phyloP scores from a whole-genome alignment of 1,284 basidiomycete genomes.

The Psilocybe mexicana region DNA sequence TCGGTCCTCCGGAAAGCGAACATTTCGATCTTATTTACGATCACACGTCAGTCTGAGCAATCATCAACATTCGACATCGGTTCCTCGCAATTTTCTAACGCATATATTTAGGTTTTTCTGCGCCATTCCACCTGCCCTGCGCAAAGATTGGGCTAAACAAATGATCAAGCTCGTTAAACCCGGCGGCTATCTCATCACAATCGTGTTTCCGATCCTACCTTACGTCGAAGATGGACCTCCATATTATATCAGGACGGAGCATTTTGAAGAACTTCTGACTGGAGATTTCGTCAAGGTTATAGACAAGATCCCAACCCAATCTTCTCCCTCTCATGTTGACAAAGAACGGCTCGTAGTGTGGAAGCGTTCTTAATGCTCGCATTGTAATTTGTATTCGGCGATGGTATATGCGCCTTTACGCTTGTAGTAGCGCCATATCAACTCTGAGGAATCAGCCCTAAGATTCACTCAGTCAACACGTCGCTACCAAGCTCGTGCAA shows the following conservation, averaged over 20 bases:
- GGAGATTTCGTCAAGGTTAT: constrained; percentile 43
- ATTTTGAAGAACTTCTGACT: constrained; percentile 61
- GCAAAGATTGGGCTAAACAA: constrained; percentile 57
- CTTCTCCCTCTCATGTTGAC: constrained; percentile 40
- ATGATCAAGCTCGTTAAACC: constrained; percentile 59
- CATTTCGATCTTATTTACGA: constrained; percentile 64
- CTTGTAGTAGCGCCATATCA: too few relatives aligned
- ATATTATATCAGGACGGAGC: constrained; percentile 57
- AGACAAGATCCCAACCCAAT: constrained; percentile 44
- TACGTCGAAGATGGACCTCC: constrained; percentile 56
- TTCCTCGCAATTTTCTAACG: too few relatives aligned
- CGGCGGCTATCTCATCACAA: constrained; percentile 62
- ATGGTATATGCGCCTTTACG: too few relatives aligned
- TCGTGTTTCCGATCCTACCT: constrained; percentile 48
- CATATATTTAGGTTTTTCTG: constrained; percentile 61
- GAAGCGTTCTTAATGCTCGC: constrained; percentile 23
- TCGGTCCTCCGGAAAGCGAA: constrained; percentile 37
- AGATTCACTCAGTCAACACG: constrained; percentile 17
- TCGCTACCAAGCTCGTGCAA: constrained; percentile 22
- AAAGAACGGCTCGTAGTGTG: constrained; percentile 55
- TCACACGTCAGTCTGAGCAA: constrained; percentile 54
- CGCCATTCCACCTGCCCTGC: constrained; percentile 59
- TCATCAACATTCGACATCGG: too few relatives aligned
- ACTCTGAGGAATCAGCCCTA: constrained; percentile 1
- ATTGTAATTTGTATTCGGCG: background rate